Evolutionary conservation across 2,329 filamentous ascomycete species (phyloP), one percentile per base, ranked within the genome.

Genomic region (Zymoseptoria ardabiliae): DNA sequence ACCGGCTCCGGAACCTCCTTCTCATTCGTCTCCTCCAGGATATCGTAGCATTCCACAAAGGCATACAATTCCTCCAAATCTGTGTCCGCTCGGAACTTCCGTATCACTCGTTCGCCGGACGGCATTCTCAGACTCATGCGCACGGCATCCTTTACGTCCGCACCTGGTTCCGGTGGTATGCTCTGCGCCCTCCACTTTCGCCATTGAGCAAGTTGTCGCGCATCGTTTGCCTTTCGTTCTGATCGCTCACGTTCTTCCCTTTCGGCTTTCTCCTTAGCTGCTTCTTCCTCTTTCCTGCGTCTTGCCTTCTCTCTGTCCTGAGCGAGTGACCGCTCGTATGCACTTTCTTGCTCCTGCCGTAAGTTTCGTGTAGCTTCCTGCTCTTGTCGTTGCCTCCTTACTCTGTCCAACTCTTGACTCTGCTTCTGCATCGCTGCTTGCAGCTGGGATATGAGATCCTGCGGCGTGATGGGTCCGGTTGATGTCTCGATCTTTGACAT

Each of bases 401-500:
- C 86, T 28, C 85, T 81, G 48, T 85, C 85, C 3, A 99, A 78
- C 53, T 93, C 86, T 17, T 87, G 82, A n/a, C 83, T 83, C 71
- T 96, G 89, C 62, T 88, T 86, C 54, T 85, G 81, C 62, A 96
- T 88, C 4, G 88, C 87, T 5, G 81, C 79, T 60, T 85, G 85
- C 17, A 97, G 77, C 69, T 93, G 91, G 3, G 85, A 82, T 6
- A 95, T 75, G 68, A 94, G 90, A n/a, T 87, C 84, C 0, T 81
- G 74, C 0, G 90, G 77, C 0, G 89, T 80, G 56, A 88, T 85
- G 1, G 87, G 85, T 0, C 94, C 93, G 0, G 84, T 81, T 6
- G 95, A 81, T 25, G 91, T 85, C 66, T 90, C 86, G 58, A 97
- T 83, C 17, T 96, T 89, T 45, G 91, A 91, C 93, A 99, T 97